Conservation (phyloP, 2,329 filamentous ascomycete species). For the Drechslerella stenobrocha region DNA sequence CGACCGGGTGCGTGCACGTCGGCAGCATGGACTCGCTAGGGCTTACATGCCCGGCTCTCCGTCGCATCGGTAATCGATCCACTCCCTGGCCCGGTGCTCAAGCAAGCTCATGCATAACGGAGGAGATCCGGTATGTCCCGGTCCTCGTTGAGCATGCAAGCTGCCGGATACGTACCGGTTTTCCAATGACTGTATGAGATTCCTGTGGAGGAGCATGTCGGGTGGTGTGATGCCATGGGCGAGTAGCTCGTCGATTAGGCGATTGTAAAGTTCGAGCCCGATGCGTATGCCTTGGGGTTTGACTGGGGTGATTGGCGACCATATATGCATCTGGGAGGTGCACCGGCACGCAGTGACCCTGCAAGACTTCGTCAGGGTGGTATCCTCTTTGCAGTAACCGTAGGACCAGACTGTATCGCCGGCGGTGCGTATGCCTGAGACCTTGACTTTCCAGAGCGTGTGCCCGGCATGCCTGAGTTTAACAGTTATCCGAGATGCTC, state of each 20-base stretch:
- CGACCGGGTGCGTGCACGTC: slow-evolving; percentile 55
- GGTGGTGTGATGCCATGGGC: slow-evolving; percentile 64
- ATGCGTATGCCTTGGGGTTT: slow-evolving; percentile 65
- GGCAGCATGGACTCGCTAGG: slow-evolving; percentile 55
- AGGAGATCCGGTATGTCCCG: slow-evolving; percentile 66
- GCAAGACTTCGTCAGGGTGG: slow-evolving; percentile 64
- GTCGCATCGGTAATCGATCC: slow-evolving; percentile 62
- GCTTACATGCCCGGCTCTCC: slow-evolving; percentile 55
- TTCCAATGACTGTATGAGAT: slow-evolving; percentile 64
- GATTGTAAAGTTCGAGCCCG: slow-evolving; percentile 65
- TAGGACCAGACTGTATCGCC: slow-evolving; percentile 57
- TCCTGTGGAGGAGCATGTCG: slow-evolving; percentile 69
- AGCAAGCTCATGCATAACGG: slow-evolving; percentile 64
- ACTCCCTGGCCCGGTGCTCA: slow-evolving; percentile 65
- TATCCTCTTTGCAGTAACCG: slow-evolving; percentile 60
- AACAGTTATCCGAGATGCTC: slow-evolving; percentile 58
- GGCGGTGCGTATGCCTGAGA: slow-evolving; percentile 56
- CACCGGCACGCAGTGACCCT: slow-evolving; percentile 67
- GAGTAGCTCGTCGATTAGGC: slow-evolving; percentile 64
- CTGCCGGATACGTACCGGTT: slow-evolving; percentile 66
- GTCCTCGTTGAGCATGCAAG: slow-evolving; percentile 65
- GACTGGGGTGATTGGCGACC: slow-evolving; percentile 67
- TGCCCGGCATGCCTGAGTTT: no score
- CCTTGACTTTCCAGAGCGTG: slow-evolving; percentile 56
- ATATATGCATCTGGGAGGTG: slow-evolving; percentile 67